Conservation (phyloP, 371 early-diverging fungal genomes). For the Apophysomyces elegans region DNA sequence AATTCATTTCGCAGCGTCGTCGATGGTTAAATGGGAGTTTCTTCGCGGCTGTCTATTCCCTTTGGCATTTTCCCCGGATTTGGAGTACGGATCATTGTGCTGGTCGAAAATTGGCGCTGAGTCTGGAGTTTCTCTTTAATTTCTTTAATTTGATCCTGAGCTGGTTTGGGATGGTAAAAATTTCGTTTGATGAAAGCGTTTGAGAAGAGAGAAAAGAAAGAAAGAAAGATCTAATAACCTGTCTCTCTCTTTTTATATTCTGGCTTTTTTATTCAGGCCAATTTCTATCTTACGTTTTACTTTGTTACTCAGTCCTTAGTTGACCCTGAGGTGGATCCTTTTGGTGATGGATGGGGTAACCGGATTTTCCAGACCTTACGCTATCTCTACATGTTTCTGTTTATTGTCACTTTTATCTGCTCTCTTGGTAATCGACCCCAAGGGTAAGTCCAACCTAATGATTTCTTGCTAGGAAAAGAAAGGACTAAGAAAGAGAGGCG, state of each 20-base stretch:
- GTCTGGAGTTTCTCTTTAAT: slow-evolving; percentile 76
- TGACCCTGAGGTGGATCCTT: slow-evolving; percentile 46
- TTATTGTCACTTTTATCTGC: slow-evolving; percentile 73
- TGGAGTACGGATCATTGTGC: slow-evolving; percentile 68
- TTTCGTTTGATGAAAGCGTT: no score
- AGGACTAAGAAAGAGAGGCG: slow-evolving; percentile 19
- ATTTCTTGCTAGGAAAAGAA: slow-evolving; percentile 1
- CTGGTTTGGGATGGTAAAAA: slow-evolving; percentile 80
- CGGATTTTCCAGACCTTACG: slow-evolving; percentile 54
- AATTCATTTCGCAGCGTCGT: slow-evolving; percentile 87
- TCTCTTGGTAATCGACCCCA: slow-evolving; percentile 88
- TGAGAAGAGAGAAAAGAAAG: no score
- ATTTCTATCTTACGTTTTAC: slow-evolving; percentile 80
- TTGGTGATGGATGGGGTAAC: slow-evolving; percentile 56
- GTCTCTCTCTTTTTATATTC: slow-evolving; percentile 41
- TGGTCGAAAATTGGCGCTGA: slow-evolving; percentile 64
- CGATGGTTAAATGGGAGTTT: slow-evolving; percentile 91
- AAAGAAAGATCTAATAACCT: neutral
- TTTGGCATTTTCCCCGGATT: slow-evolving; percentile 56
- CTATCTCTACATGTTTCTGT: slow-evolving; percentile 66
- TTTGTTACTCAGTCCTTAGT: slow-evolving; percentile 65
- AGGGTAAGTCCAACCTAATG: slow-evolving; percentile 53
- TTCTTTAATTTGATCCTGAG: slow-evolving; percentile 72
- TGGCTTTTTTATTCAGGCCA: slow-evolving; percentile 49
- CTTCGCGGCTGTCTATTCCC: slow-evolving; percentile 68